Evolutionary conservation across 257 asterid species (phyloP).

Genomic region (Ocimum tenuiflorum): DNA sequence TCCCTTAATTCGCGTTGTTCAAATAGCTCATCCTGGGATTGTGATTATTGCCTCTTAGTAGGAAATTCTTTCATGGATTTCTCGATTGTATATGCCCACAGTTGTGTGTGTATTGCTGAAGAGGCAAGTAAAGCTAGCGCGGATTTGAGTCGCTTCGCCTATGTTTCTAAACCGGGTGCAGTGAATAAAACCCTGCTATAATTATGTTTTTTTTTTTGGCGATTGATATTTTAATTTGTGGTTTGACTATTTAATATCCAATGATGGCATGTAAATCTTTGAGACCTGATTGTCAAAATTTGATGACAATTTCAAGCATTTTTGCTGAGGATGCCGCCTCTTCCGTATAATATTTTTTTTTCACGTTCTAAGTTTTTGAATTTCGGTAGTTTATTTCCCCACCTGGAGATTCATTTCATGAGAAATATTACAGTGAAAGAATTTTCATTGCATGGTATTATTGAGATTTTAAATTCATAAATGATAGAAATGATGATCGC

Average conservation of each 20-base stretch:
- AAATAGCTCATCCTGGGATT: too few species aligned
- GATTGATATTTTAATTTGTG: too few species aligned
- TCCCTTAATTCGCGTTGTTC: not conserved
- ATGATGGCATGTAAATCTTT: slow-evolving; percentile 87
- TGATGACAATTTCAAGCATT: slow-evolving; percentile 73
- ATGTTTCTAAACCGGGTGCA: slow-evolving; percentile 42
- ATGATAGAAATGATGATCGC: slow-evolving; percentile 68
- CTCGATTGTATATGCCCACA: not conserved
- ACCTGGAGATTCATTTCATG: too few species aligned
- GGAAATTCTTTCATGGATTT: slow-evolving; percentile 19
- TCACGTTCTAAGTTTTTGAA: too few species aligned
- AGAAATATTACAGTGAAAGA: too few species aligned
- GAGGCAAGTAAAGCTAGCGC: slow-evolving; percentile 32
- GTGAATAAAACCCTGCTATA: slow-evolving; percentile 45
- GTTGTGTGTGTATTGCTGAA: slow-evolving; percentile 6
- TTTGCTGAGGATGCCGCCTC: too few species aligned
- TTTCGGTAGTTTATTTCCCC: too few species aligned
- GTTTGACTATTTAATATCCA: slow-evolving; percentile 37
- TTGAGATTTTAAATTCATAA: too few species aligned
- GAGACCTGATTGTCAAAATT: slow-evolving; percentile 83
- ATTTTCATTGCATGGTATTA: too few species aligned
- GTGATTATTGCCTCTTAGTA: slow-evolving; percentile 7
- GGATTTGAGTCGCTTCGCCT: slow-evolving; percentile 84
- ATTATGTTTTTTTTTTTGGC: not conserved
- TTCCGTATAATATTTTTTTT: too few species aligned